A percentile compares a stretch with the other conserved stretches of the same genome.
These are phyloP conservation scores for Vigna nakashimae DNA, from an alignment of 306 rosid species.

Conservation along the genomic window DNA sequence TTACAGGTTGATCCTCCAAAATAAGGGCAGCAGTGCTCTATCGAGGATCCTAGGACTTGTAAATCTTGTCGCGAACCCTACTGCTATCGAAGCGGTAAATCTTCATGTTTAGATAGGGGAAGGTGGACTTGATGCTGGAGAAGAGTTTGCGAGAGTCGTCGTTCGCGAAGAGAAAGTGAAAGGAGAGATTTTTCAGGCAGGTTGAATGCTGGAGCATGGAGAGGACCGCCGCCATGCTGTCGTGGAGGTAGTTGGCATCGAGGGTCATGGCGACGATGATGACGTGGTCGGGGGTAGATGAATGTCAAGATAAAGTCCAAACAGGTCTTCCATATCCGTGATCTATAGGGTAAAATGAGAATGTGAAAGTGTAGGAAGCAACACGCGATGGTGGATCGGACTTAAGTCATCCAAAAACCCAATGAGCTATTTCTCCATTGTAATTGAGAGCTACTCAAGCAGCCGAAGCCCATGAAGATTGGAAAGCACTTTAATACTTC, in stretches of 20 bases:
- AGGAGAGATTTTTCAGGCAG: slow-evolving; percentile 65
- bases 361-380: too few relatives aligned
- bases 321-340: too few relatives aligned
- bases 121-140: slow-evolving; percentile 58
- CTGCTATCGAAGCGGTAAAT: slow-evolving; percentile 54
- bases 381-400: too few relatives aligned
- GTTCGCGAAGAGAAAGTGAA: slow-evolving; percentile 57
- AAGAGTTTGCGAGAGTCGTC: slow-evolving; percentile 42
- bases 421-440: too few relatives aligned
- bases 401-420: too few relatives aligned
- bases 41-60: slow-evolving; percentile 43
- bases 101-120: slow-evolving; percentile 64
- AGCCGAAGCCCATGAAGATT: too few relatives aligned
- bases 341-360: too few relatives aligned
- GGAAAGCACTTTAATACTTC: too few relatives aligned
- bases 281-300: not conserved
- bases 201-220: slow-evolving; percentile 68
- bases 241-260: slow-evolving; percentile 69
- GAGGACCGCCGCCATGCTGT: slow-evolving; percentile 68
- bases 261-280: slow-evolving; percentile 76
- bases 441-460: too few relatives aligned
- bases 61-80: slow-evolving; percentile 59
- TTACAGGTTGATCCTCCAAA: too few relatives aligned
- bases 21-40: too few relatives aligned
- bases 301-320: too few relatives aligned